Base-by-base conservation (phyloP, 2,329 filamentous ascomycete species). In the Fusarium nygamai region DNA sequence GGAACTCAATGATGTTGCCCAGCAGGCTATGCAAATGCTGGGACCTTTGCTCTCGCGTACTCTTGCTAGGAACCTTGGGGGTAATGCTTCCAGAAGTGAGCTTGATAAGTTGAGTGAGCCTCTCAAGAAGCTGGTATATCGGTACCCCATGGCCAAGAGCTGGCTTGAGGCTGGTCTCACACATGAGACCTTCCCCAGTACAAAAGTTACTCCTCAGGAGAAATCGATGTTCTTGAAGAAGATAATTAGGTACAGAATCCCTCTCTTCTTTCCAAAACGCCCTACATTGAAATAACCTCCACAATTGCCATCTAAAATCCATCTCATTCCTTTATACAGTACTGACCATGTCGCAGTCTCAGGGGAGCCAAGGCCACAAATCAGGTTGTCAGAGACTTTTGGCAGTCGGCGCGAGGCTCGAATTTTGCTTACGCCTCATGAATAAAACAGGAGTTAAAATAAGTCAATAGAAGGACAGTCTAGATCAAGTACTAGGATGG, bases 61-160 rank as follows among this genome's bases (percentile, higher is more conserved):
- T 0, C 83, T 94, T 31, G 84, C 92, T 5, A 86, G 87, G 66
- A 93, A 94, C 67, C 87, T 94, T 41, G 89, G 90, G 11, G 93
- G 93, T 3, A 88, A 89, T 62, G 92, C 91, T 8, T 88, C 90
- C 4, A 88, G 93, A 44, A 93, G 91, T 74, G 93, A 95, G 78
- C 84, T 95, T 1, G 92, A 94, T 75, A 91, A 88, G 75, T 83
- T 95, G 11, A 88, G 88, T 62, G 92, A 94, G 67, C 92, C 92
- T 5, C 84, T 95, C 9, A 93, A 92, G 82, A 93, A 91, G 78
- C 84, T 95, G 29, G 85, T 92, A 4, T 85, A 85, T 43, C 84
- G 87, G 39, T 87, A 92, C 66, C 83, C 86, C 2, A 84, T 85
- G 62, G 85, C 91, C 9, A 90, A 88, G 74, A 81, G 81, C 36